These are phyloP conservation scores for Globisporangium takayamanum DNA, from an alignment of 352 stramenopile species.

Conservation along the genomic window DNA sequence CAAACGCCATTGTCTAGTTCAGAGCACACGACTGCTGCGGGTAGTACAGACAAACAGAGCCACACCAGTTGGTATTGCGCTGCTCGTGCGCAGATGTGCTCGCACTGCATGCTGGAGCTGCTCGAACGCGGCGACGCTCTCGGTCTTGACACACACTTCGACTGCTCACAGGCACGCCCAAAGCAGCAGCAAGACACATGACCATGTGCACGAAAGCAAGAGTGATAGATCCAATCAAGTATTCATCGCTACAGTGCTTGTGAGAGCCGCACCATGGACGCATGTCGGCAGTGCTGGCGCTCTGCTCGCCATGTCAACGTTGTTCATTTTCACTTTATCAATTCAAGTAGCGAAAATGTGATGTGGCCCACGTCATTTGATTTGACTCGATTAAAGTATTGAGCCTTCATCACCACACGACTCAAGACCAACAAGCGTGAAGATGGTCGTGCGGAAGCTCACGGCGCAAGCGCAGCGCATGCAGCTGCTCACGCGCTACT, in stretches of 20 bases:
- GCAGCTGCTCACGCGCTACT: conserved; percentile 67
- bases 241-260: no score
- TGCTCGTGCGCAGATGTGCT: background rate
- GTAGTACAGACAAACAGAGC: background rate
- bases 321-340: no score
- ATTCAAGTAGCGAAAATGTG: background rate
- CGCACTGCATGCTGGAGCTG: conserved; percentile 24
- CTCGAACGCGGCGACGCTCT: conserved; percentile 37
- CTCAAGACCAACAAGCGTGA: conserved; percentile 3
- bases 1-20: background rate
- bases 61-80: background rate
- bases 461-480: conserved; percentile 43
- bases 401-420: background rate
- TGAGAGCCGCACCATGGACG: background rate
- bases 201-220: background rate
- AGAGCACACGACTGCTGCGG: no score
- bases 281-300: background rate
- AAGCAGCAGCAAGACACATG: background rate
- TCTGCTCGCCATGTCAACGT: no score
- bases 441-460: conserved; percentile 33
- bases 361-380: background rate
- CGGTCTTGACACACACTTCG: conserved; percentile 43
- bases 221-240: background rate
- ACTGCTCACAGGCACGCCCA: conserved; percentile 23
- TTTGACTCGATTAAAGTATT: background rate